phyloP scores from a whole-genome alignment of 2,329 filamentous ascomycete species.

The Penicillium brasilianum region DNA sequence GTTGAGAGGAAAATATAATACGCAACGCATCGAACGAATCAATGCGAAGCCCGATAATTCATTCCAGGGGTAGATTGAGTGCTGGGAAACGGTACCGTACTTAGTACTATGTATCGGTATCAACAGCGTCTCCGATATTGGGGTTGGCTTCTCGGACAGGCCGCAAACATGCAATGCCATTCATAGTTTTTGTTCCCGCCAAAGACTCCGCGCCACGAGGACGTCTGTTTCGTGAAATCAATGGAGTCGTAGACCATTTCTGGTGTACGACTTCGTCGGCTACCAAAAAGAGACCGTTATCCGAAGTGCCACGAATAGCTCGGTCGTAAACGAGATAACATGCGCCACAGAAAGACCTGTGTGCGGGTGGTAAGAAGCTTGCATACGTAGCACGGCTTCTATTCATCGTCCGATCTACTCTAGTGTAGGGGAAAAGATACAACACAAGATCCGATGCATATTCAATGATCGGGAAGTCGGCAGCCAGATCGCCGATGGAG shows the following conservation, averaged over 20 bases:
- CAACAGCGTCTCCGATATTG: background rate
- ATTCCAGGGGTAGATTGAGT: background rate
- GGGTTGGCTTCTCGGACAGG: background rate
- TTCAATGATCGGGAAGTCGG: conserved; percentile 5
- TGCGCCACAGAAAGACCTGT: background rate
- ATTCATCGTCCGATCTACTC: too few relatives aligned
- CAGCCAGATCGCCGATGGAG: conserved; percentile 19
- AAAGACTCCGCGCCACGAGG: background rate
- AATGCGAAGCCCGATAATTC: background rate
- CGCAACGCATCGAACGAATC: background rate
- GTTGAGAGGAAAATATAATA: background rate
- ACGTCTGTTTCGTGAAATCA: background rate
- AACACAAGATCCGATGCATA: background rate
- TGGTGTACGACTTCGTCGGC: background rate
- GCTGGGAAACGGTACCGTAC: background rate
- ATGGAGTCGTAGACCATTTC: background rate
- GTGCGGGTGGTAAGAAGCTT: background rate
- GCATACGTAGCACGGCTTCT: background rate
- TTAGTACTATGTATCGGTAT: too few relatives aligned
- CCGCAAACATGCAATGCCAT: too few relatives aligned
- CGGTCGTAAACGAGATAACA: background rate
- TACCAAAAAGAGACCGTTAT: conserved; percentile 8
- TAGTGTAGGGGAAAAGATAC: too few relatives aligned
- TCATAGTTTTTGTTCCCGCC: background rate
- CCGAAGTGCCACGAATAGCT: background rate